Evolutionary conservation across 768 basidiomycete species (phyloP), one percentile per base, ranked within the genome.

Genomic region (Sporobolomyces roseus): DNA sequence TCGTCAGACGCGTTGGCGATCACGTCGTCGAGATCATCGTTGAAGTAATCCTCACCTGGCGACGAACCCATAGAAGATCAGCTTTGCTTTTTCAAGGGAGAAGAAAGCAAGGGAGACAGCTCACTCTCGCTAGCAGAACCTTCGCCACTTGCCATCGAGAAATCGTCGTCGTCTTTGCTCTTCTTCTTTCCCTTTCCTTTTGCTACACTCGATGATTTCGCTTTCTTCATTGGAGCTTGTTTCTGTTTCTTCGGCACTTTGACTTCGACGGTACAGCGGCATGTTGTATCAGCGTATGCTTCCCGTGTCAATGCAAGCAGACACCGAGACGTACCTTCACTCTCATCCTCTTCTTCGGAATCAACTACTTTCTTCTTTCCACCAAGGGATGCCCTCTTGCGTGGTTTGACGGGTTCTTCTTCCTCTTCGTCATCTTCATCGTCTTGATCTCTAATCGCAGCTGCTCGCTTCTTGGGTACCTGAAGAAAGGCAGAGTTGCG

Each of bases 11-110:
- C 17, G 59, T 55, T 29, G 21, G 50, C 70, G 43, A 65, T 48
- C 17, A 46, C 59, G 29, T 67, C 73, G 46, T 71, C 67, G 56
- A 69, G 66, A 60, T 49, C 70, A 52, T 67, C 70, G 56, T 70
- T 63, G 56, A 62, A 74, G 61, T 61, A 71, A 63, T 63, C 55
- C 30, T 63, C 68, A 43, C 73, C 71, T 66, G 23, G 1, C 1
- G 13, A 1, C 45, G 45, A 46, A 41, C 30, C 10, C 59, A 49
- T 52, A n/a, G 29, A 29, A 8, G n/a, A 0, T 7, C 2, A 29
- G 25, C 33, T 53, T 1, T 25, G 10, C 17, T 17, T 19, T 46
- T 41, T 8, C 19, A 48, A 13, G 3, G 30, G 23, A 13, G 6
- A 23, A 14, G 45, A 46, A 10, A 14, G 45, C 38, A 41, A 17